Conservation (phyloP, 176 grass and related monocot species). For the Paspalum notatum region DNA sequence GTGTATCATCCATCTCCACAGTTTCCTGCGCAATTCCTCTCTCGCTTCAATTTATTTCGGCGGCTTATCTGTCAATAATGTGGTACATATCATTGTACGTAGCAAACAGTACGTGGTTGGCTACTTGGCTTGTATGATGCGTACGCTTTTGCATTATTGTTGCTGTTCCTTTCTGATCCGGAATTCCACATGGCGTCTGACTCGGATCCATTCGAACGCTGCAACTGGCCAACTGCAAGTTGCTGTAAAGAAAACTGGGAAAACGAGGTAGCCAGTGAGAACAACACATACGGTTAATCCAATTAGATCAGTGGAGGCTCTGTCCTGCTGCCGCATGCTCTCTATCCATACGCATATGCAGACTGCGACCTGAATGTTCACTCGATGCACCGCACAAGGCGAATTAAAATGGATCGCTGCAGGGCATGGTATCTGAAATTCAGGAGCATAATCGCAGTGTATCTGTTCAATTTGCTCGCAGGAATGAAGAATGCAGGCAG, state of each 20-base stretch:
- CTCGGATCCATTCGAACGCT: not conserved
- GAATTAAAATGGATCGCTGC: not conserved
- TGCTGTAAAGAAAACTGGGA: not conserved
- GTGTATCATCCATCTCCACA: not conserved
- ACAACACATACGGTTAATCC: not conserved
- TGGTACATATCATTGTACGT: too few species aligned
- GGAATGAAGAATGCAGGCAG: not conserved
- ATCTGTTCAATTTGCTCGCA: not conserved
- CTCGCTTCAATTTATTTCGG: not conserved
- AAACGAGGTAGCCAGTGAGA: not conserved
- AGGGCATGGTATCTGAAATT: not conserved
- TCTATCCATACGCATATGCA: too few species aligned
- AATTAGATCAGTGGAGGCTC: too few species aligned
- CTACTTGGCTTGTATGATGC: not conserved
- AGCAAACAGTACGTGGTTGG: constrained; percentile 4
- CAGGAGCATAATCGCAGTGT: not conserved
- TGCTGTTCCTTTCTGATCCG: not conserved
- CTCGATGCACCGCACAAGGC: too few species aligned
- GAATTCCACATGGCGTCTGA: constrained; percentile 12
- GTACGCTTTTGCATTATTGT: not conserved
- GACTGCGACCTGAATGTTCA: too few species aligned
- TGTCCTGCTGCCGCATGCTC: too few species aligned
- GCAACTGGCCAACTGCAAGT: not conserved
- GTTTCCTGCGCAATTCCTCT: not conserved
- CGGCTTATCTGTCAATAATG: not conserved